Base-by-base conservation (phyloP, 805 yeast genomes). In the Clavispora carvajalis region DNA sequence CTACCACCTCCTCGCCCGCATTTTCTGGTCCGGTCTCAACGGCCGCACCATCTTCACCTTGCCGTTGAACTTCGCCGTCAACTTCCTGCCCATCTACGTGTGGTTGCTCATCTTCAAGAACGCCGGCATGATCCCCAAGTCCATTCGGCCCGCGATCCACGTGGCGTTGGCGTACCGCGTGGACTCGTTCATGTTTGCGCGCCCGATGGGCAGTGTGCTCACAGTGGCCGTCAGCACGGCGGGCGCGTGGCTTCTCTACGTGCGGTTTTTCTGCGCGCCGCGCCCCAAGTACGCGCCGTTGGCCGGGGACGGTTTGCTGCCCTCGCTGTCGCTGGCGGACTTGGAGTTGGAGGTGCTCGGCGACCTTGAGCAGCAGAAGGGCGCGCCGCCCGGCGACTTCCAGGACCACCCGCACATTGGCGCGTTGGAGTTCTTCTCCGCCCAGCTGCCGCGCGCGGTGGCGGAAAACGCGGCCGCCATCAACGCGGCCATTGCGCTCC, bases 21-120 rank as follows among this genome's bases (percentile, higher is more conserved):
- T 52, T 17, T 47, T 55, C 40, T 54, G 55, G 57, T 44, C 53
- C n/a, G 59, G 58, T 5, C 52, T 60, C 26, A 74, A 74, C 48
- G 58, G 60, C 33, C 55, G 75, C 29, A 64, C 61, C 33, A 38
- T 71, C 2, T 41, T 73, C 21, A 53, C 62, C 3, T 51, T 78
- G 3, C 54, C 66, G 1, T 38, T 73, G 29, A 74, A 70, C 46
- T 79, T 79, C 44, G 45, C 58, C 33, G 44, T 69, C 34, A 77
- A 76, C 54, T 80, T 80, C 55, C 55, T 68, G 2, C 79, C 79
- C 0, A 72, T 80, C 3, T 61, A 75, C 28, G 49, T 70, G 16
- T 80, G 85, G 85, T 59, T 80, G 31, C 41, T 58, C 29, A 70
- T 77, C 17, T 80, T 80, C 61, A 74, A 78, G 54, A 70, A 79